phyloP scores from a whole-genome alignment of 768 basidiomycete species.

The Pleurotus salmoneostramineus region DNA sequence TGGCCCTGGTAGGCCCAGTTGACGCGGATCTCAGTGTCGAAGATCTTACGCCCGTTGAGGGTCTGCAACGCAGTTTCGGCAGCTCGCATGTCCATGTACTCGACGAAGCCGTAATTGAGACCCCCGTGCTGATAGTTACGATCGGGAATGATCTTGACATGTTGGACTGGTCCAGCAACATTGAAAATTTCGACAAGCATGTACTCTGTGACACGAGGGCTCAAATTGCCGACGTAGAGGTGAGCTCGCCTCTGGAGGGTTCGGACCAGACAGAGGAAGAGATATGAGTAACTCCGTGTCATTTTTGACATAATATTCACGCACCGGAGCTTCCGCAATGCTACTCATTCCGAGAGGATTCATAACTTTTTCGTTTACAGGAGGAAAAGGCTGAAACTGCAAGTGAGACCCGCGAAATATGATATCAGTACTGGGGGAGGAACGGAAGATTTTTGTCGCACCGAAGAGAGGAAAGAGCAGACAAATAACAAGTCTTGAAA shows the following conservation, averaged over 20 bases:
- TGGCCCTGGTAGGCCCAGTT: conserved; percentile 99
- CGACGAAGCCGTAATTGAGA: conserved; percentile 99
- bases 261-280: conserved; percentile 14
- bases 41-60: conserved; percentile 98
- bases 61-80: conserved; percentile 99
- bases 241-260: conserved; percentile 78
- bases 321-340: conserved; percentile 75
- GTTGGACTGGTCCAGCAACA: conserved; percentile 94
- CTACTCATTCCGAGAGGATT: conserved; percentile 72
- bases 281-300: conserved; percentile 26
- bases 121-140: conserved; percentile 99
- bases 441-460: no score
- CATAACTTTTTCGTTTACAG: conserved; percentile 58
- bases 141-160: conserved; percentile 99
- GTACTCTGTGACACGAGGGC: conserved; percentile 96
- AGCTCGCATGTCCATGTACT: conserved; percentile 97
- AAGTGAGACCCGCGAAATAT: no score
- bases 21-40: conserved; percentile 98
- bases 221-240: conserved; percentile 98
- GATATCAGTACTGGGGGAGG: conserved; percentile 17
- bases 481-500: conserved; percentile 57
- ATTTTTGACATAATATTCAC: conserved; percentile 25
- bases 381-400: conserved; percentile 41
- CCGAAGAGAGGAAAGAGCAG: conserved; percentile 52
- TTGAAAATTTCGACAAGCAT: conserved; percentile 98